These are phyloP conservation scores for Colletotrichum sp. DNA, from an alignment of 2,329 filamentous ascomycete genomes.

Conservation along the genomic window DNA sequence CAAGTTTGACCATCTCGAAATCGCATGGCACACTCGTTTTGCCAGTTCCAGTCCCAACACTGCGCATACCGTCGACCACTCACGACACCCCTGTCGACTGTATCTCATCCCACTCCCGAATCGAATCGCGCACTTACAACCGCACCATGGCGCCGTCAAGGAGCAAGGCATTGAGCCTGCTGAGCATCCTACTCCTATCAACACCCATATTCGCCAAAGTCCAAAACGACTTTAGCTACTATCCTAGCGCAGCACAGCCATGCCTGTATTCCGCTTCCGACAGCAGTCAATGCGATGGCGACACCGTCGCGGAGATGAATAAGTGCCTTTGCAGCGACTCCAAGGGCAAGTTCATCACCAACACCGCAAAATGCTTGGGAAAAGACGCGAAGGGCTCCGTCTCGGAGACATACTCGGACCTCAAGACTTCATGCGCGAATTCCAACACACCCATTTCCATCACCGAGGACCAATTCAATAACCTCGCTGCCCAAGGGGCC, in stretches of 20 bases:
- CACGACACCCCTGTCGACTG: not conserved
- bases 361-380: slow-evolving; percentile 52
- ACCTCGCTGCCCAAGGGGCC: slow-evolving; percentile 20
- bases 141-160: slow-evolving; percentile 1
- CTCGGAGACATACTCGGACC: slow-evolving; percentile 44
- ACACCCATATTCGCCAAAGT: slow-evolving; percentile 26
- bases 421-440: slow-evolving; percentile 47
- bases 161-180: not conserved
- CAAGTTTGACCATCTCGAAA: not conserved
- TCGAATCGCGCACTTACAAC: not conserved
- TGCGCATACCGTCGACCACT: not conserved
- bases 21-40: not conserved
- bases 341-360: slow-evolving; percentile 50
- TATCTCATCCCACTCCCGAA: fast-evolving
- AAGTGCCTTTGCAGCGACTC: slow-evolving; percentile 55
- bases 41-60: not conserved
- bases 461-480: slow-evolving; percentile 44
- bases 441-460: slow-evolving; percentile 50
- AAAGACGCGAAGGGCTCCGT: slow-evolving; percentile 39
- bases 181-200: slow-evolving; percentile 30
- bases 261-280: slow-evolving; percentile 49
- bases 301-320: slow-evolving; percentile 46
- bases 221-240: slow-evolving; percentile 47
- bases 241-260: slow-evolving; percentile 43
- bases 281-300: slow-evolving; percentile 44